Percentiles rank a stretch among this genome's conserved stretches.
Conservation (phyloP, 306 rosid genomes). For the Ormosia semicastrata region DNA sequence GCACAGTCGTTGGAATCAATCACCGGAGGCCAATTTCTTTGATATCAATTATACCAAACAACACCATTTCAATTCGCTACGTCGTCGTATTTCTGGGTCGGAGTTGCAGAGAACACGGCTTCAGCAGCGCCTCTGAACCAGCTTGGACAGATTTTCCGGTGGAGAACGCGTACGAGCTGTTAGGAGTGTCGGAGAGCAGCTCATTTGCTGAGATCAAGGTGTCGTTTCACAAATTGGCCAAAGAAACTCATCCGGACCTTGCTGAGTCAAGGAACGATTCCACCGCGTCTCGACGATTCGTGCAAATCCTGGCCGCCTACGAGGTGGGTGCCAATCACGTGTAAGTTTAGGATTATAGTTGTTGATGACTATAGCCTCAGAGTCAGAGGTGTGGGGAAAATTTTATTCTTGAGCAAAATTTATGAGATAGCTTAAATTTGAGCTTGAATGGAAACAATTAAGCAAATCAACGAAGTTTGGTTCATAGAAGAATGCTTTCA, state of each 20-base stretch:
- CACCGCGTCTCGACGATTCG: constrained; percentile 65
- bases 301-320: constrained; percentile 91
- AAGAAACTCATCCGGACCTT: constrained; percentile 95
- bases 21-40: constrained; percentile 24
- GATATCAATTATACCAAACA: constrained; percentile 15
- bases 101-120: constrained; percentile 33
- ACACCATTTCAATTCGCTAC: constrained; percentile 14
- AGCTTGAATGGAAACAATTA: background rate
- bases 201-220: constrained; percentile 81
- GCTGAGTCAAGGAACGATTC: constrained; percentile 55
- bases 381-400: background rate
- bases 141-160: constrained; percentile 43
- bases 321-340: constrained; percentile 51
- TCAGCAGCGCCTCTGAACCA: constrained; percentile 54
- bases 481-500: background rate
- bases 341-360: background rate
- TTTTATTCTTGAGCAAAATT: background rate
- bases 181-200: constrained; percentile 74
- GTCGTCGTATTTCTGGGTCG: constrained; percentile 24
- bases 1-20: constrained; percentile 8
- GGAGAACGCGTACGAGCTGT: constrained; percentile 76
- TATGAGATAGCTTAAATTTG: background rate
- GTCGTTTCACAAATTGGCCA: constrained; percentile 89
- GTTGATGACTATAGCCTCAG: background rate
- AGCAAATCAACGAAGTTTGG: background rate